Evolutionary conservation across 2,329 filamentous ascomycete genomes (phyloP), one percentile per base, ranked within the genome.

Genomic region (Penicillium paneum): DNA sequence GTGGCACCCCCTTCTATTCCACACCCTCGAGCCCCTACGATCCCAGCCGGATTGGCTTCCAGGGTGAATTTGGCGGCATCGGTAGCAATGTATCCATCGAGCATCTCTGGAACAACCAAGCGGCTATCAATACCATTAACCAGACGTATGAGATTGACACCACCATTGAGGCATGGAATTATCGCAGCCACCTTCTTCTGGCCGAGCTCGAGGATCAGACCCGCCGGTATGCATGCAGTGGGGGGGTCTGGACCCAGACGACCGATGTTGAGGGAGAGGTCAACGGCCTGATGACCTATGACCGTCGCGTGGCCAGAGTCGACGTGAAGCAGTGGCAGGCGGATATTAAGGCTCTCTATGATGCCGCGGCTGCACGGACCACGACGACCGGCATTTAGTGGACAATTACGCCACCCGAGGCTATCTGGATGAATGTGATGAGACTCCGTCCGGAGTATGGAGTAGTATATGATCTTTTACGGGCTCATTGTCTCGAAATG

Each of bases 181-280:
- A 86, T 67, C 83, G 87, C 46, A 80, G 82, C 0, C 79, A 85
- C 39, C 62, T 79, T 13, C 67, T 83, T 2, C 71, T 82, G 3
- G 60, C 47, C 3, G 79, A 83, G 54, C 67, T 83, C 3, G 64
- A 67, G 12, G 76, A 78, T 2, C 81, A 83, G 55, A 69, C 78
- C 12, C 76, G 82, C 54, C 71, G 71, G 11, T 89, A 78, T 52
- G 78, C 82, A 0, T 90, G 87, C 71, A 87, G 82, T 32, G 87
- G 83, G 0, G 87, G 81, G 11, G 81, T 90, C 0, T 90, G 85
- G 80, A 90, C 87, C 0, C 87, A 90, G 74, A 90, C 86, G 0
- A 88, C 84, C 0, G 87, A 90, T 62, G 87, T 90, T 0, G 87
- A 90, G 67, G 87, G 86, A 5, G 87, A 90, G 67, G 84, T 90